phyloP scores from a whole-genome alignment of 441 rosid genomes.

The Corymbia calophylla region DNA sequence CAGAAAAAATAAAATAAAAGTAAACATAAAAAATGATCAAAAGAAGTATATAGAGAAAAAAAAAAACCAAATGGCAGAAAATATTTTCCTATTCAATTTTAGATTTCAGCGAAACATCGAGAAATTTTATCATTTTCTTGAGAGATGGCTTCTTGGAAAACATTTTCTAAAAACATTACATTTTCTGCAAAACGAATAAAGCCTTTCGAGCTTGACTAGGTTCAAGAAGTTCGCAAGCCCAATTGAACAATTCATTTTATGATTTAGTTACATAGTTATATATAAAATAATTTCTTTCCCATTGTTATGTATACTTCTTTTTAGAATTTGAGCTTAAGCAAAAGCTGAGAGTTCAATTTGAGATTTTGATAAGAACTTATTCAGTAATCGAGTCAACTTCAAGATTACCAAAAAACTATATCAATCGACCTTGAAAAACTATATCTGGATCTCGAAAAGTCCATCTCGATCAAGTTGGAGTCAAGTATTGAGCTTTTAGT shows the following conservation, averaged over 20 bases:
- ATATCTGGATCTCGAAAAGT: fast-evolving
- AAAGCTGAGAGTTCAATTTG: fast-evolving
- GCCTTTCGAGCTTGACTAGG: neutral
- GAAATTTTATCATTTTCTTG: no score
- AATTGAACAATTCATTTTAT: neutral
- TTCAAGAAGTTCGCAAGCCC: neutral
- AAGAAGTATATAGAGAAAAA: no score
- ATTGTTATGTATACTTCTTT: neutral
- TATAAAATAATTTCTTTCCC: neutral
- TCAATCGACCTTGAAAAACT: fast-evolving
- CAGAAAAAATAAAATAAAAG: no score
- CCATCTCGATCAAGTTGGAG: neutral
- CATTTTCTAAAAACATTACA: no score
- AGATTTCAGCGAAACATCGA: no score
- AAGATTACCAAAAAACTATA: fast-evolving
- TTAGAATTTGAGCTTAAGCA: neutral
- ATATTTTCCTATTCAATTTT: no score
- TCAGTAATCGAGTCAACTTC: fast-evolving
- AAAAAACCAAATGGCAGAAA: no score
- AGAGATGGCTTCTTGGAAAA: no score
- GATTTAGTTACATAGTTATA: neutral
- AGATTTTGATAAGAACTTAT: fast-evolving
- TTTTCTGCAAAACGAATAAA: no score
- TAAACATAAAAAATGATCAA: no score
- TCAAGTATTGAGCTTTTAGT: neutral